Base-by-base conservation (phyloP, 2,329 filamentous ascomycete species). In the Arthrobotrys iridis region DNA sequence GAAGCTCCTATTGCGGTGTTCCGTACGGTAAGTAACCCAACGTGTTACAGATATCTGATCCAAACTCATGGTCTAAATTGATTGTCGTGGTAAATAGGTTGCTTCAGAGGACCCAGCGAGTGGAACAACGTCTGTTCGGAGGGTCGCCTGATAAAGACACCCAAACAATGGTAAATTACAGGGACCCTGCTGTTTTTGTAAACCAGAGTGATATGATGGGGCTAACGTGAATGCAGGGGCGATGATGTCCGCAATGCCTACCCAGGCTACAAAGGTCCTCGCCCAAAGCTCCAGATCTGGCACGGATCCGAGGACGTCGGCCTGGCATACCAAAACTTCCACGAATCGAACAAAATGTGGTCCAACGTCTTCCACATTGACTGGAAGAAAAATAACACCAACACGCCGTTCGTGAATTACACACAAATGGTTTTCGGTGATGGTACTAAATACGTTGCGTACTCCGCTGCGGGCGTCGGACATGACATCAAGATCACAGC, bases 1-100 rank as follows among this genome's bases (percentile, higher is more conserved):
- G 81, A 1, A 82, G 82, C 11, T 83, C 80, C 11, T 85, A 83
- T 79, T 82, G 83, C 0, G 84, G 84, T 13, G 83, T 84, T 0
- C 81, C 84, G 10, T 82, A 82, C 35, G 81, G 81, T 0, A 71
- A 13, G 57, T 28, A 18, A 7, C 24, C 48, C 35, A 11, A 15
- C 7, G 3, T 18, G 41, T 6, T 45, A 22, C 5, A 22, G 7
- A 4, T n/a, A n/a, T n/a, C n/a, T n/a, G n/a, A n/a, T n/a, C n/a
- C n/a, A n/a, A n/a, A n/a, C n/a, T n/a, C n/a, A n/a, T n/a, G n/a
- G n/a, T n/a, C n/a, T n/a, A 6, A 20, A 15, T 20, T 1, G 5
- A 22, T 15, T 35, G 20, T 6, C 2, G 22, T 37, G 28, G 8
- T n/a, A n/a, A 30, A 43, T 18, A 71, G 66, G 66, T 18, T 82